Conservation (phyloP, 345 rosid species). For the Diplotaxis tenuifolia region DNA sequence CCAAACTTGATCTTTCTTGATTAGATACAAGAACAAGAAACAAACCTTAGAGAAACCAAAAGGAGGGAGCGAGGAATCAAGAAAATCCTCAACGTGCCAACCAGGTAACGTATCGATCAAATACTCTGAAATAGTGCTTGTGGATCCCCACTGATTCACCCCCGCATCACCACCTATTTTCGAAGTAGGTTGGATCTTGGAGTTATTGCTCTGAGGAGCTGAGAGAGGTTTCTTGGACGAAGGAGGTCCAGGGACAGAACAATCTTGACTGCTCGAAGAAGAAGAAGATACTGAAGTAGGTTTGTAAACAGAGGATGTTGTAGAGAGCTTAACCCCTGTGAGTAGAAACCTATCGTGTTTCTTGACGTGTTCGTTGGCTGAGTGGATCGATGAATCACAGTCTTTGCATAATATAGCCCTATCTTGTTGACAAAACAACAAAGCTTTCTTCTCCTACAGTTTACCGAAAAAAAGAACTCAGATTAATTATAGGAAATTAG, state of each 20-base stretch:
- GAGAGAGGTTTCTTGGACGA: slow-evolving; percentile 41
- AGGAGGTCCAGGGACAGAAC: slow-evolving; percentile 43
- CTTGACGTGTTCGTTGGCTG: slow-evolving; percentile 64
- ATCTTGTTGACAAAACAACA: slow-evolving; percentile 93
- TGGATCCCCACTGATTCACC: slow-evolving; percentile 36
- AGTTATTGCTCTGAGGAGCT: slow-evolving; percentile 10
- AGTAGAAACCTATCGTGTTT: slow-evolving; percentile 82
- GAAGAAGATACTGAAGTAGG: slow-evolving; percentile 24
- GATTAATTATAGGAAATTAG: too few species aligned
- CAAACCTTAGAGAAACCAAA: slow-evolving; percentile 79
- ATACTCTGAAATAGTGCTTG: slow-evolving; percentile 78
- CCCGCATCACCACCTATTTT: slow-evolving; percentile 10
- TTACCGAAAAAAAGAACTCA: neutral
- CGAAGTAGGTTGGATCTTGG: slow-evolving; percentile 23
- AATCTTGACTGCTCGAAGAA: slow-evolving; percentile 29
- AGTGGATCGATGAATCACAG: slow-evolving; percentile 75
- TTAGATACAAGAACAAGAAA: neutral
- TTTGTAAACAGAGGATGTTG: slow-evolving; percentile 45
- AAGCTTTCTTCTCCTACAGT: slow-evolving; percentile 66
- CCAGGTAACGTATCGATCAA: slow-evolving; percentile 84
- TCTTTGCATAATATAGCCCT: slow-evolving; percentile 84
- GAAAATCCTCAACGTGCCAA: slow-evolving; percentile 86
- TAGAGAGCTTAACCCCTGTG: slow-evolving; percentile 79
- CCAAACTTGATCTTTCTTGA: slow-evolving; percentile 5
- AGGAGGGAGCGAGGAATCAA: slow-evolving; percentile 57